Base-by-base conservation (phyloP, 345 rosid species). In the Corchorus capsularis region DNA sequence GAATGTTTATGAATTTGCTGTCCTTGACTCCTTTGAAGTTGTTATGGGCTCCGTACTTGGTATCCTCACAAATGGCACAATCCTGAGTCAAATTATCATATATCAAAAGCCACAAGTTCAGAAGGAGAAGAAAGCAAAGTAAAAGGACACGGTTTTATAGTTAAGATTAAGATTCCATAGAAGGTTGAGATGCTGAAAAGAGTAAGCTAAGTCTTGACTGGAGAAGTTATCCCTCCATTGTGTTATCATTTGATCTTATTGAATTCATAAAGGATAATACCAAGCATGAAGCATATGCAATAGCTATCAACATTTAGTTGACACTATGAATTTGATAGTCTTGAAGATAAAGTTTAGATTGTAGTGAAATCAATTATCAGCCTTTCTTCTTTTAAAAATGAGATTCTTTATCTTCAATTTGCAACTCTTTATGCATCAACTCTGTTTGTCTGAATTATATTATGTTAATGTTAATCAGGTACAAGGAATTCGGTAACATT, bases 1-100 rank as follows among this genome's bases (percentile, higher is more conserved):
- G 8, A 22, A 5, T 64, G 35, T n/a, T 52, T 19, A 71, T 61
- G 15, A 50, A 15, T 75, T 78, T 68, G 47, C 45, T 83, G 57
- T 84, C 85, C 88, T 88, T 72, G 65, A 88, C 81, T 27, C 32
- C 65, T 37, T 37, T 65, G 55, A 81, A 94, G 97, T 94, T 82
- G 70, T 89, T 72, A 16, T 83, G 87, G 94, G 96, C 46, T 86
- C 93, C 19, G 86, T 84, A 61, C 86, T 90, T 63, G 94, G 93
- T 43, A 80, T 86, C 73, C 16, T 87, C 76, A 88, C 83, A 64
- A 92, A 92, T 32, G 93, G 93, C 68, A 85, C 89, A 34, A 84
- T 90, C 87, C 84, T 90, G 76, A 86, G 89, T 79, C 97, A 90
- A 86, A 89, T 92, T 71, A 72, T 89, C 17, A 1, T 86, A 73